These are phyloP conservation scores for Patellifolia procumbens DNA, from an alignment of 179 eudicot species.

Conservation along the genomic window DNA sequence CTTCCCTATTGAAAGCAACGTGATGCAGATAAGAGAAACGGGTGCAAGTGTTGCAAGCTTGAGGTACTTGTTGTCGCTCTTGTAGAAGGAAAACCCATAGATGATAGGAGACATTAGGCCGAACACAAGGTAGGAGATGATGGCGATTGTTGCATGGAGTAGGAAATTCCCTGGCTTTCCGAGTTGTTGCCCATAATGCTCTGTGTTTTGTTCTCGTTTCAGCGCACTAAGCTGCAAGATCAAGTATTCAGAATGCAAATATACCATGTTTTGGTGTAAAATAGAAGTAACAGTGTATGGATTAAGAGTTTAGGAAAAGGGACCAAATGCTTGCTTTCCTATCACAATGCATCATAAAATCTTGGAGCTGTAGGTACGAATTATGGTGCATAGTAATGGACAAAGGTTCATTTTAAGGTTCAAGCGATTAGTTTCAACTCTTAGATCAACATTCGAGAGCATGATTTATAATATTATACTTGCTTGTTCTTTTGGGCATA, in stretches of 20 bases:
- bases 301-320: too few species aligned
- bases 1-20: constrained; percentile 60
- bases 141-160: constrained; percentile 56
- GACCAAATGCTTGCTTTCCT: too few species aligned
- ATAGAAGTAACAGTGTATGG: too few species aligned
- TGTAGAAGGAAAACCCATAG: constrained; percentile 67
- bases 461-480: too few species aligned
- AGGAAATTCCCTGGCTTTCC: constrained; percentile 65
- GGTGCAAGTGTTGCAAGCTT: constrained; percentile 57
- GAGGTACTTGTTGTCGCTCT: constrained; percentile 58
- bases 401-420: too few species aligned
- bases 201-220: constrained; percentile 44
- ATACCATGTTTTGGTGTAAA: too few species aligned
- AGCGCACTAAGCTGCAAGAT: constrained; percentile 68
- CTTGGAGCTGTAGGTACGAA: too few species aligned
- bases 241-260: neutral
- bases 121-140: constrained; percentile 64
- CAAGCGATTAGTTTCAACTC: too few species aligned
- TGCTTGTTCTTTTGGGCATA: too few species aligned
- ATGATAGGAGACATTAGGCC: constrained; percentile 65
- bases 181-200: constrained; percentile 56
- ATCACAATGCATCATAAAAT: too few species aligned
- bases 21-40: constrained; percentile 56
- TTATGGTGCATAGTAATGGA: too few species aligned
- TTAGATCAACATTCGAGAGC: too few species aligned